phyloP scores from a whole-genome alignment of 805 yeast genomes.

The Isabelozyma pseudorhagii region DNA sequence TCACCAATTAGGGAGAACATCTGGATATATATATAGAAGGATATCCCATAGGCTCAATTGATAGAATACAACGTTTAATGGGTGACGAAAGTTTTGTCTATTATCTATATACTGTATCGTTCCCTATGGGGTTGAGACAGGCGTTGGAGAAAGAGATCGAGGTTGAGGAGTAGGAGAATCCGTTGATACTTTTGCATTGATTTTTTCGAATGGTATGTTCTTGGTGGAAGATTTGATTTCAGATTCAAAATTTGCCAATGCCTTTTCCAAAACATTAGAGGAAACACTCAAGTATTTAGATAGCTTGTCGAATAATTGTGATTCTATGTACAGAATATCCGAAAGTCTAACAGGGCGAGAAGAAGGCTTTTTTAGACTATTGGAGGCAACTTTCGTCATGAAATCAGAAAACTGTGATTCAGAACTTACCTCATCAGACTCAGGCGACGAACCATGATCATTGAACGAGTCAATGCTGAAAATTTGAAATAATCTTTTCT shows the following conservation, averaged over 20 bases:
- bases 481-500: slow-evolving; percentile 28
- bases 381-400: background rate
- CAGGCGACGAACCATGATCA: background rate
- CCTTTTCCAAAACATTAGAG: background rate
- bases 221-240: background rate
- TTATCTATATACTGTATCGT: background rate
- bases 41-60: too few relatives aligned
- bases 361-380: background rate
- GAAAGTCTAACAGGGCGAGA: background rate
- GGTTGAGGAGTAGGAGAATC: background rate
- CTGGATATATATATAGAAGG: too few relatives aligned
- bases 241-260: background rate
- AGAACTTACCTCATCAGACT: background rate
- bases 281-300: background rate
- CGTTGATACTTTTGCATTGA: background rate
- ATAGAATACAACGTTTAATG: too few relatives aligned
- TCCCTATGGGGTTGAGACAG: background rate
- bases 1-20: too few relatives aligned
- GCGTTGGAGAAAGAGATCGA: background rate
- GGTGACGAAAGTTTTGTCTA: too few relatives aligned
- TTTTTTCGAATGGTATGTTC: background rate
- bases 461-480: slow-evolving; percentile 18
- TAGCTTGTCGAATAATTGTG: background rate
- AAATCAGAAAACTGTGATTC: background rate
- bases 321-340: background rate